Conservation (phyloP, 2,329 filamentous ascomycete genomes). For the Phaeophleospora eucalypticola region DNA sequence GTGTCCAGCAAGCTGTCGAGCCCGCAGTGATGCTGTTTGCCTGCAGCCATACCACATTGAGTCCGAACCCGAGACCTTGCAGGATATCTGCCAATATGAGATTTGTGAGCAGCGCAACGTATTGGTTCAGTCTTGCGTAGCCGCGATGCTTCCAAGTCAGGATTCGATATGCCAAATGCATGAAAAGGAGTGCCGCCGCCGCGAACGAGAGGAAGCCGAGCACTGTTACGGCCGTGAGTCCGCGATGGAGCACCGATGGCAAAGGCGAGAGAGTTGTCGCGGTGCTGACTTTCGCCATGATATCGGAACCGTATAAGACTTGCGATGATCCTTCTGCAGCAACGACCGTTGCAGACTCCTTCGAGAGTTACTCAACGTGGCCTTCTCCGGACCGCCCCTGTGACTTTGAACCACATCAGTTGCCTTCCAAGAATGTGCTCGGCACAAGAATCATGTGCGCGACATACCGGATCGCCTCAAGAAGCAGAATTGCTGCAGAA, state of each 20-base stretch:
- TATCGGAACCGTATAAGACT: too few species aligned
- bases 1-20: slow-evolving; percentile 54
- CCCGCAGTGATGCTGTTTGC: slow-evolving; percentile 52
- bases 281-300: background rate
- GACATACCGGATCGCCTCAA: too few species aligned
- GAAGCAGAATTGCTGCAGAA: too few species aligned
- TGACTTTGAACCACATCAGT: too few species aligned
- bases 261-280: slow-evolving; percentile 14
- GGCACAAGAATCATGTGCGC: too few species aligned
- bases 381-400: too few species aligned
- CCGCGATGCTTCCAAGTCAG: slow-evolving; percentile 20
- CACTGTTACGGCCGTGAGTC: slow-evolving; percentile 20
- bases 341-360: background rate
- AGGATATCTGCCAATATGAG: slow-evolving; percentile 63
- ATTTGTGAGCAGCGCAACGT: slow-evolving; percentile 65
- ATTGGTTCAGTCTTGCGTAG: slow-evolving; percentile 50
- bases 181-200: slow-evolving; percentile 20
- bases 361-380: too few species aligned
- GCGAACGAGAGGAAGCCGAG: slow-evolving; percentile 24
- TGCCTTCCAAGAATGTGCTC: too few species aligned
- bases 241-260: slow-evolving; percentile 17
- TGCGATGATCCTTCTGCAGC: background rate
- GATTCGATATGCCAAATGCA: slow-evolving; percentile 26
- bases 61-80: slow-evolving; percentile 59
- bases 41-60: slow-evolving; percentile 54